phyloP scores from a whole-genome alignment of 2,329 filamentous ascomycete species.

The Microsporum canis region DNA sequence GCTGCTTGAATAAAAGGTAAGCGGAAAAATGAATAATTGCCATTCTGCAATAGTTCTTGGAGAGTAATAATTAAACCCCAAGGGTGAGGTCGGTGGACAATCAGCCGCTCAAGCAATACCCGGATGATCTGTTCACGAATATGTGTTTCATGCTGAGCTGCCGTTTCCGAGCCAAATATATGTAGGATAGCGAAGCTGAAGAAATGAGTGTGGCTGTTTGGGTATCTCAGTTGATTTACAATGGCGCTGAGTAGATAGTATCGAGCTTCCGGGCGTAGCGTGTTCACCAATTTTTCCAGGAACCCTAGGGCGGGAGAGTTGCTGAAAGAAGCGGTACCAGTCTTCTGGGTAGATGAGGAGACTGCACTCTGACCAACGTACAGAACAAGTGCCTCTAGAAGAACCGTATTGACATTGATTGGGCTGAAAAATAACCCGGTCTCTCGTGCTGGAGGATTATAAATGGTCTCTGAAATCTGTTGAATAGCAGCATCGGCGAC shows the following conservation, averaged over 20 bases:
- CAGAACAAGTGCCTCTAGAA: slow-evolving; percentile 73
- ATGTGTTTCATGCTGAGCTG: slow-evolving; percentile 60
- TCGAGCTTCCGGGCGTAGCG: slow-evolving; percentile 62
- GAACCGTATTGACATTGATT: slow-evolving; percentile 55
- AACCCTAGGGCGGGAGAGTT: slow-evolving; percentile 58
- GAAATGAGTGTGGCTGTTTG: slow-evolving; percentile 82
- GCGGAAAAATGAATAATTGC: slow-evolving; percentile 83
- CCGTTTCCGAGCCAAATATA: slow-evolving; percentile 64
- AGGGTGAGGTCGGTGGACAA: slow-evolving; percentile 83
- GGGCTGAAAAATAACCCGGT: slow-evolving; percentile 56
- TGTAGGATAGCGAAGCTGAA: slow-evolving; percentile 79
- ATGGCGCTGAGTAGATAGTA: slow-evolving; percentile 79
- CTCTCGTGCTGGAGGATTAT: slow-evolving; percentile 45
- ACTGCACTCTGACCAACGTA: slow-evolving; percentile 69
- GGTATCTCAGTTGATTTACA: slow-evolving; percentile 82
- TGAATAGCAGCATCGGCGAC: slow-evolving; percentile 59
- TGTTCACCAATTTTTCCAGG: slow-evolving; percentile 64
- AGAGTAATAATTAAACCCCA: slow-evolving; percentile 89
- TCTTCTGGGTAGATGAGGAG: slow-evolving; percentile 46
- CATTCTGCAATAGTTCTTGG: slow-evolving; percentile 82
- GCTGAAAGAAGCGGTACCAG: slow-evolving; percentile 51
- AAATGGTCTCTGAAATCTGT: slow-evolving; percentile 63
- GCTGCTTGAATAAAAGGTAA: slow-evolving; percentile 81
- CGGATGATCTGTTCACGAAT: slow-evolving; percentile 86
- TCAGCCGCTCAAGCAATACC: slow-evolving; percentile 73